Evolutionary conservation across 2,329 filamentous ascomycete species (phyloP), one percentile per base, ranked within the genome.

Genomic region (Fonsecaea pedrosoi): DNA sequence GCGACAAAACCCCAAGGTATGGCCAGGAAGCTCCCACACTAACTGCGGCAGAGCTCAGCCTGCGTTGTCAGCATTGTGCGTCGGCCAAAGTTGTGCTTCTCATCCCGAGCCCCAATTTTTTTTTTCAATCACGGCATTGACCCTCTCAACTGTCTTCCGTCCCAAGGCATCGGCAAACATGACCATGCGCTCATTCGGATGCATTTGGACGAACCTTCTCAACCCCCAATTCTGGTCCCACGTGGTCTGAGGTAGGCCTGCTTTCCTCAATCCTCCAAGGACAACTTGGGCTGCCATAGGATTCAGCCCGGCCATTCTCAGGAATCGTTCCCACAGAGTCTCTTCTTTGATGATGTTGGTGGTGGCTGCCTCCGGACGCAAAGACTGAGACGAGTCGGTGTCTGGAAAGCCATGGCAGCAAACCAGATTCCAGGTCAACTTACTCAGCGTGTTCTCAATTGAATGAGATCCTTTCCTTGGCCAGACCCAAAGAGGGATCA

Each of bases 251-350:
- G 38, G 15, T 32, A 25, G 4, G 15, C 53, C 48, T 25, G 25
- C 35, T 32, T 50, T 37, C 57, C 69, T 67, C 63, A 73, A 42
- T 53, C 67, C 57, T 6, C 78, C 79, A 38, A 91, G 77, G 1
- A 92, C 80, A 9, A 82, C 81, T 74, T 92, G 90, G 2, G 91
- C 90, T 2, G 90, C 90, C 74, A 87, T 92, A 0, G 86, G 84
- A 76, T 94, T 93, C 74, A 92, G 76, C 0, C 91, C 91, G 1
- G 84, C 83, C 30, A 82, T 81, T 13, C 90, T 82, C 30, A 94
- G 80, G 68, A 91, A 90, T 9, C 86, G 54, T 75, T 93, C 91
- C 88, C 88, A 91, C 38, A 80, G 75, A 0, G 88, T 89, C 76
- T 92, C 89, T 0, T 86, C 84, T 15, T 85, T 77, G 7, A 85